phyloP scores from a whole-genome alignment of 2,329 filamentous ascomycete genomes.

The Escovopsis sp. region DNA sequence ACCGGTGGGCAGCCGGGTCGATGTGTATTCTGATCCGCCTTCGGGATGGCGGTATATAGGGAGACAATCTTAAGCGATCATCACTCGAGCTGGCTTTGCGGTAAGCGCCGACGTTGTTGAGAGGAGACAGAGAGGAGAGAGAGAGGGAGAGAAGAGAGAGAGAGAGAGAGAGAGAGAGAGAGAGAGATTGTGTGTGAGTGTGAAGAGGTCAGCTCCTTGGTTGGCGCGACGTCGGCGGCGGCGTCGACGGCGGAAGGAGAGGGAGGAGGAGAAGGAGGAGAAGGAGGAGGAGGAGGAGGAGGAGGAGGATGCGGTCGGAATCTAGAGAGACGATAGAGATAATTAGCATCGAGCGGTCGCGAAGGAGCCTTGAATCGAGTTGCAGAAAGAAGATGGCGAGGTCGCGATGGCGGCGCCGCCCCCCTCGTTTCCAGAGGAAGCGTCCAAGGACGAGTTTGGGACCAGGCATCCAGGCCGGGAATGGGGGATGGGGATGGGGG shows the following conservation, averaged over 20 bases:
- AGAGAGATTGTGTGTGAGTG: constrained; percentile 6
- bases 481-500: neutral
- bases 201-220: constrained; percentile 10
- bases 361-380: constrained; percentile 1
- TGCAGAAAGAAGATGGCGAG: neutral
- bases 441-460: no score
- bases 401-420: constrained; percentile 2
- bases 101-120: constrained; percentile 17
- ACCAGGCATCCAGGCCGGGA: neutral
- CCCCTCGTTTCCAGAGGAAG: neutral
- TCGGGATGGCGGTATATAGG: constrained; percentile 9
- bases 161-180: no score
- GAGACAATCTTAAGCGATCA: constrained; percentile 11
- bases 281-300: constrained; percentile 1
- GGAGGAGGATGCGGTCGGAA: constrained; percentile 2
- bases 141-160: no score
- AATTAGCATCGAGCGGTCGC: constrained; percentile 4
- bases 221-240: constrained; percentile 19
- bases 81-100: constrained; percentile 17
- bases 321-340: constrained; percentile 1
- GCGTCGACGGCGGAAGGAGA: constrained; percentile 10
- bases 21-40: constrained; percentile 6
- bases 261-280: neutral
- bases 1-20: constrained; percentile 12
- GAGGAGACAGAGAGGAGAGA: no score